Evolutionary conservation across 768 basidiomycete species (phyloP).

Genomic region (Trametes cingulata): DNA sequence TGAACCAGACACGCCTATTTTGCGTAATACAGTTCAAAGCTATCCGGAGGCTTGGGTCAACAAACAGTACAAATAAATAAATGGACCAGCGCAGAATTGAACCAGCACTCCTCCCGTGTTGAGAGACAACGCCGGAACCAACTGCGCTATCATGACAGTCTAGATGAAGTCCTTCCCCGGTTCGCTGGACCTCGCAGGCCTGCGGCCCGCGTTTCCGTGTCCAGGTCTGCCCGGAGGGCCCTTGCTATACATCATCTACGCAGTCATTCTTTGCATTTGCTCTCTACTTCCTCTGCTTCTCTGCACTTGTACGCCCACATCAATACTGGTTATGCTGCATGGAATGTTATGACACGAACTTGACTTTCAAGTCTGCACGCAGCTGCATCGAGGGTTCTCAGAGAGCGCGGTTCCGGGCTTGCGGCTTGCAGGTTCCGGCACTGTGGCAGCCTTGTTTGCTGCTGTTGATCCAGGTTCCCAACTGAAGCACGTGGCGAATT

Average conservation of each 20-base stretch:
- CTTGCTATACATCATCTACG: background rate
- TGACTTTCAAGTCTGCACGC: background rate
- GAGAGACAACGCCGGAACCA: too few species aligned
- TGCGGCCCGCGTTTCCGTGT: too few species aligned
- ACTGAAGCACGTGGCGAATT: slow-evolving; percentile 25
- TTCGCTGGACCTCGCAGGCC: too few species aligned
- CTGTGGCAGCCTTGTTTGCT: slow-evolving; percentile 8
- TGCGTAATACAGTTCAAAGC: too few species aligned
- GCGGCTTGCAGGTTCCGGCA: background rate
- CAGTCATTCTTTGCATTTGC: slow-evolving; percentile 6
- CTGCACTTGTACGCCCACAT: slow-evolving; percentile 15
- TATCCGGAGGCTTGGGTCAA: too few species aligned
- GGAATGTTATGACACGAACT: slow-evolving; percentile 13
- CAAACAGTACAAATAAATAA: too few species aligned
- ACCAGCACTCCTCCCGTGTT: too few species aligned
- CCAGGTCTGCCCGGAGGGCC: too few species aligned
- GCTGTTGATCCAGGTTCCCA: slow-evolving; percentile 7
- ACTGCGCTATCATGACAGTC: too few species aligned
- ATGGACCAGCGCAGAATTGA: too few species aligned
- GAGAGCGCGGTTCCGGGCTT: background rate
- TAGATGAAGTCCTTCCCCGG: too few species aligned
- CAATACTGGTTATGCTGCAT: slow-evolving; percentile 13
- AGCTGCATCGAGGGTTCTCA: background rate
- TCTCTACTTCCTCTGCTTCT: slow-evolving; percentile 5
- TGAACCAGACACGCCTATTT: too few species aligned